Percentiles rank a stretch among this genome's conserved stretches.
Evolutionary conservation across 2,329 filamentous ascomycete species (phyloP).

Genomic region (Aspergillus eucalypticola): DNA sequence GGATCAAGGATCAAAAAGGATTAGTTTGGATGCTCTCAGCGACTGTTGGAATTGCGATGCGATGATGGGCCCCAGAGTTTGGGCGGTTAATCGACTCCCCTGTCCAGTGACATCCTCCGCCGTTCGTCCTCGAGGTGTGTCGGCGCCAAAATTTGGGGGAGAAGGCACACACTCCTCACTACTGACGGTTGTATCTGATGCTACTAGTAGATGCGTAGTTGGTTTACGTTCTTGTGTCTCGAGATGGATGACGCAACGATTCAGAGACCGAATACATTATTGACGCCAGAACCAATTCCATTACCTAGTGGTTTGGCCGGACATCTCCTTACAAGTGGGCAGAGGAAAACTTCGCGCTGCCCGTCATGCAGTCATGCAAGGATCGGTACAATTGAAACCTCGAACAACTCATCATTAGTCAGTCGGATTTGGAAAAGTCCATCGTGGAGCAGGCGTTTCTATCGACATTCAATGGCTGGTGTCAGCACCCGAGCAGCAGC

Average conservation of each 20-base stretch:
- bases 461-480: not conserved
- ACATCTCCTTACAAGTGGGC: not conserved
- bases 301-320: not conserved
- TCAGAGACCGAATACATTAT: not conserved
- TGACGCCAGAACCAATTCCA: not conserved
- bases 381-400: not conserved
- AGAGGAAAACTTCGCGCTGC: not conserved
- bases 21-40: not conserved
- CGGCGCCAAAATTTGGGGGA: not conserved
- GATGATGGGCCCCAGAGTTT: not conserved
- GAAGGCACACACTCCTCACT: not conserved
- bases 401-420: not conserved
- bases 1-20: constrained; percentile 4
- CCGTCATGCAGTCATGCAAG: constrained; percentile 1
- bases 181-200: not conserved
- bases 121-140: not conserved
- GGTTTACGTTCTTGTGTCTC: not conserved
- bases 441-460: not conserved
- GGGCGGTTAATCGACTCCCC: not conserved
- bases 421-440: not conserved
- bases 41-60: not conserved
- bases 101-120: not conserved
- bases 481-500: not conserved
- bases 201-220: not conserved
- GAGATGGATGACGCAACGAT: not conserved